Evolutionary conservation across 169 alveolate species (phyloP).

Genomic region (Perkinsus olseni): DNA sequence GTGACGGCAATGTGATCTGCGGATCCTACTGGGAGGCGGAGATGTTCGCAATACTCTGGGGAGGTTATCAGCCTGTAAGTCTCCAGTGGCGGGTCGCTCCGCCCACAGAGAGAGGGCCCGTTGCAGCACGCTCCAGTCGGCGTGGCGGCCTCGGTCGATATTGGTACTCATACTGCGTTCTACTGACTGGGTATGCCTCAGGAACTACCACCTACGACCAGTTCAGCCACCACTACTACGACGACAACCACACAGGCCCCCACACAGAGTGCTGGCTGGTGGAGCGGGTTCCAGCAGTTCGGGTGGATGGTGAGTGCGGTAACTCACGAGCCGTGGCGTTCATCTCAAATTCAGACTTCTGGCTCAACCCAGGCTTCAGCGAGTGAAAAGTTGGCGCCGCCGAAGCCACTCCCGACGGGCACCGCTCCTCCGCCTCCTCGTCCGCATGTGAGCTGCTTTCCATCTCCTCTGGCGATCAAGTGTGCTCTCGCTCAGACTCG

Average conservation of each 20-base stretch:
- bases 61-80: background rate
- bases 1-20: background rate
- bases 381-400: background rate
- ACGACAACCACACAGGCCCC: background rate
- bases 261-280: background rate
- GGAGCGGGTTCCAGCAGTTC: background rate
- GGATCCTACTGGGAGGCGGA: background rate
- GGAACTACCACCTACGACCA: background rate
- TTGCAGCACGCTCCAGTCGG: no score
- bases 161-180: no score
- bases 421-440: background rate
- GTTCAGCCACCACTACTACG: background rate
- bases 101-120: no score
- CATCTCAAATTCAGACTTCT: background rate
- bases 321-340: background rate
- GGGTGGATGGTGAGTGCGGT: background rate
- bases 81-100: background rate
- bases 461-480: background rate
- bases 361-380: background rate
- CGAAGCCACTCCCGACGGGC: background rate
- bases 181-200: background rate
- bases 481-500: background rate
- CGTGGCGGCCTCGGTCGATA: no score
- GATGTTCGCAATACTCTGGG: background rate
- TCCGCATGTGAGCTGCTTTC: background rate